Percentiles rank a stretch among this genome's conserved stretches.
Conservation (phyloP, 768 basidiomycete genomes). For the Hemileccinum rubropunctum region DNA sequence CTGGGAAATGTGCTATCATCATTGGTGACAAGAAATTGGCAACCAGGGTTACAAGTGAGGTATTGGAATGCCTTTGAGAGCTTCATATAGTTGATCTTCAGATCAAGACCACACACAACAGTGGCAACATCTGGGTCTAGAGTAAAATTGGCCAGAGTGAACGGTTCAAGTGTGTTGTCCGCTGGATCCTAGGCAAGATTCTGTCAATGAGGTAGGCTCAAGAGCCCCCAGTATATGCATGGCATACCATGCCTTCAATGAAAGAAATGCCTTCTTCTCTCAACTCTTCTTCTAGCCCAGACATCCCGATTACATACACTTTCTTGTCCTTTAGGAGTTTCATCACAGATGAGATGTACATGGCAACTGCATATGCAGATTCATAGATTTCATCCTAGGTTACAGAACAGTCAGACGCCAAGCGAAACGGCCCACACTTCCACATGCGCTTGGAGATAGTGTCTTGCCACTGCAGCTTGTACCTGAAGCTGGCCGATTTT, state of each 20-base stretch:
- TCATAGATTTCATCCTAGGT: slow-evolving; percentile 92
- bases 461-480: slow-evolving; percentile 76
- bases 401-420: neutral
- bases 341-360: slow-evolving; percentile 85
- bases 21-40: slow-evolving; percentile 88
- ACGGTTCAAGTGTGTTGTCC: slow-evolving; percentile 71
- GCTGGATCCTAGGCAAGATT: slow-evolving; percentile 65
- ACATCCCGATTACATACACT: slow-evolving; percentile 93
- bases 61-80: slow-evolving; percentile 90
- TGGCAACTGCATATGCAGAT: slow-evolving; percentile 84
- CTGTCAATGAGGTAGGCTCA: neutral
- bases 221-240: neutral
- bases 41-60: slow-evolving; percentile 73
- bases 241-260: slow-evolving; percentile 80
- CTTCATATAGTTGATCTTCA: slow-evolving; percentile 89
- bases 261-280: slow-evolving; percentile 78
- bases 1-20: slow-evolving; percentile 90
- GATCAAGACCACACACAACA: slow-evolving; percentile 92
- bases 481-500: slow-evolving; percentile 92
- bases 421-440: neutral
- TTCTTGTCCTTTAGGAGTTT: slow-evolving; percentile 89
- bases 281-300: slow-evolving; percentile 91
- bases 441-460: neutral
- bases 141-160: slow-evolving; percentile 66
- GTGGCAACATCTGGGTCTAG: slow-evolving; percentile 82